Percentiles rank a stretch among this genome's conserved stretches.
Conservation (phyloP, 805 yeast species). For the Blastobotrys robertii region DNA sequence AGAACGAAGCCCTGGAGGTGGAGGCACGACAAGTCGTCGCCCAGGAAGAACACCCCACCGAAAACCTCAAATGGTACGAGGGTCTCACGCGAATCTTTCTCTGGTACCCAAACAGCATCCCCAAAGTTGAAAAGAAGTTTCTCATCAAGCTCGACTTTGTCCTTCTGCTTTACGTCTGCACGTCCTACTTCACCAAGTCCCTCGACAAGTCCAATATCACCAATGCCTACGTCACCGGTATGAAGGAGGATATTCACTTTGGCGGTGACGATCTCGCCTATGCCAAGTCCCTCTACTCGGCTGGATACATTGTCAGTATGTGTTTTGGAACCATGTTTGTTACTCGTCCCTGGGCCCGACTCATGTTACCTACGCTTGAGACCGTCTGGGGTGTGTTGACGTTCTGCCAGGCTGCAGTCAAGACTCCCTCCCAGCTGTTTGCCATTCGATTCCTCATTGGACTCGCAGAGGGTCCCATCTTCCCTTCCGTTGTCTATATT, state of each 20-base stretch:
- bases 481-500: slow-evolving; percentile 33
- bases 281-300: slow-evolving; percentile 34
- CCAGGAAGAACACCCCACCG: not conserved
- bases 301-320: slow-evolving; percentile 41
- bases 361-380: slow-evolving; percentile 29
- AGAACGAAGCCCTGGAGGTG: too few relatives aligned
- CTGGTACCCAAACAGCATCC: slow-evolving; percentile 26
- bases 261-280: slow-evolving; percentile 38
- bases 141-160: slow-evolving; percentile 28
- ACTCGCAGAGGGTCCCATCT: slow-evolving; percentile 35
- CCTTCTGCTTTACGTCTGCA: slow-evolving; percentile 26
- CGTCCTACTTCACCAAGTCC: slow-evolving; percentile 38
- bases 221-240: slow-evolving; percentile 49
- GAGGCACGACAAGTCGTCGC: too few relatives aligned
- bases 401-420: slow-evolving; percentile 27
- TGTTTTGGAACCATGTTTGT: slow-evolving; percentile 31
- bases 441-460: slow-evolving; percentile 38
- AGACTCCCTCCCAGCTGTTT: slow-evolving; percentile 26
- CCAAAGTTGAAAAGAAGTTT: slow-evolving; percentile 22
- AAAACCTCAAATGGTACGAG: slow-evolving; percentile 19
- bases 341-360: slow-evolving; percentile 27
- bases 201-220: slow-evolving; percentile 41
- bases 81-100: slow-evolving; percentile 19
- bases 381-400: slow-evolving; percentile 32
- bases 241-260: slow-evolving; percentile 38